Evolutionary conservation across 148 eudicot species (phyloP).

Genomic region (Arctostaphylos glauca): DNA sequence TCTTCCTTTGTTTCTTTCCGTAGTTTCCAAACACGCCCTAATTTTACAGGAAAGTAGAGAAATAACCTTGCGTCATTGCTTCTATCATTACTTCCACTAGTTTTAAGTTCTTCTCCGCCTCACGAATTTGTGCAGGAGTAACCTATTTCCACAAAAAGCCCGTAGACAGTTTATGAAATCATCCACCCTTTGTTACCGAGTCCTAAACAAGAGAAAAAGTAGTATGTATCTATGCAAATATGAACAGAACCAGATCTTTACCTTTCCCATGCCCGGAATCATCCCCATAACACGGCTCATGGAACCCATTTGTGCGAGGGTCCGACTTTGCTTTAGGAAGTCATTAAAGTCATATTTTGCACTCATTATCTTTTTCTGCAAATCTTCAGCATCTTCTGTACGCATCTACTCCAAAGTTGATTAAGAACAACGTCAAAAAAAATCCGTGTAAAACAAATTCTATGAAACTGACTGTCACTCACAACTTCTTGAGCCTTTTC

Average conservation of each 20-base stretch:
- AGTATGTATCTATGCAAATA: background rate
- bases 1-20: background rate
- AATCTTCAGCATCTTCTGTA: constrained; percentile 92
- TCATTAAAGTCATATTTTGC: constrained; percentile 96
- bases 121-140: constrained; percentile 96
- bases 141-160: constrained; percentile 42
- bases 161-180: background rate
- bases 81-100: constrained; percentile 94
- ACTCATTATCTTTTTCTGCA: constrained; percentile 95
- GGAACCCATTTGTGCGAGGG: constrained; percentile 97
- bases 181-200: background rate
- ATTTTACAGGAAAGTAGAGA: background rate
- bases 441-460: constrained; percentile 9
- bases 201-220: background rate
- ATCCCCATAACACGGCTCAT: constrained; percentile 97
- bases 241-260: constrained; percentile 20
- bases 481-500: constrained; percentile 99
- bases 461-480: constrained; percentile 32
- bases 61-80: constrained; percentile 89
- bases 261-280: constrained; percentile 99
- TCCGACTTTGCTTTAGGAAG: constrained; percentile 94
- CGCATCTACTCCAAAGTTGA: constrained; percentile 56
- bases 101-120: constrained; percentile 90
- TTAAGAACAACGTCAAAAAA: constrained; percentile 16
- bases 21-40: background rate